Evolutionary conservation across 805 yeast genomes (phyloP), one percentile per base, ranked within the genome.

Genomic region (Wickerhamiella lipophila): DNA sequence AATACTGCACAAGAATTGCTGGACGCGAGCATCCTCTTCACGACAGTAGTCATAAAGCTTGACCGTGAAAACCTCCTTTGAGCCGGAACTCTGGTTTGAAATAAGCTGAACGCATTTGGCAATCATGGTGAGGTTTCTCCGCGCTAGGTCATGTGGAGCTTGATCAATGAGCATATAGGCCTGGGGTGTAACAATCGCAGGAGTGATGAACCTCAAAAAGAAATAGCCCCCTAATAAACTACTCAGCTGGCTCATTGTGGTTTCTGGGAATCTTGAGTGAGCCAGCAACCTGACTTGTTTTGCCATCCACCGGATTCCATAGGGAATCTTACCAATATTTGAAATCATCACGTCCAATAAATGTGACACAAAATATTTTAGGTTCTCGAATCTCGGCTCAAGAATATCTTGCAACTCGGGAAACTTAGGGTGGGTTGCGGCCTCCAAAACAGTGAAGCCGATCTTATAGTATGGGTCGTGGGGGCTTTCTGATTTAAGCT

Each of bases 171-270:
- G 57, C 59, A 59, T 60, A 54, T 65, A 71, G 6, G 80, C 71
- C 50, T 84, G 94, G 0, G 96, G 96, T 29, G 86, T 78, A 12
- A 88, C 88, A 56, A 88, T 79, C 0, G 95, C 94, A 11, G 97
- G 96, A 60, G 94, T 83, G 52, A 82, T 72, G 53, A 81, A 77
- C 50, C 95, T 68, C 55, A 89, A 68, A 58, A 89, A 88, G 49
- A 89, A 69, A 60, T 83, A 89, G 0, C 95, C 87, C 0, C 96
- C 95, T 23, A 86, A 80, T 73, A 67, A 55, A 1, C 68, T 60
- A 35, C 63, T 59, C 27, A 63, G 60, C 4, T 64, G 62, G 1
- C 63, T 49, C 44, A 55, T 58, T 9, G 62, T 50, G 35, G 81
- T 81, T 35, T 75, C 78, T 0, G 83, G 83, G 56, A 81, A 81